Conservation (phyloP, 495 filamentous ascomycete genomes). For the Trichoderma gamsii region DNA sequence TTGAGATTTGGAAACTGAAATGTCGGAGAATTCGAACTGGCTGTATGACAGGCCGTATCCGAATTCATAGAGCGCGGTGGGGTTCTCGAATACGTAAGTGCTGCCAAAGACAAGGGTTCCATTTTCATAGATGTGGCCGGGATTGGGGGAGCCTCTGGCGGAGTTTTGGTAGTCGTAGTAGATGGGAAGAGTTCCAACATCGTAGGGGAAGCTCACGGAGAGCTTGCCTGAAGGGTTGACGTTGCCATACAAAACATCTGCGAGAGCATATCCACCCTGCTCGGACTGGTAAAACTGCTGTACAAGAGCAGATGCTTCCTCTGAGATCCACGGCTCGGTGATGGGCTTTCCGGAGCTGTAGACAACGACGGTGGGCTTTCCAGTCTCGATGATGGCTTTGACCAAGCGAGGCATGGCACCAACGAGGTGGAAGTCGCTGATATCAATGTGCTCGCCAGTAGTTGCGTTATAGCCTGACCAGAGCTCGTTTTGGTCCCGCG, state of each 20-base stretch:
- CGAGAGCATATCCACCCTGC: conserved; percentile 70
- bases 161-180: conserved; percentile 70
- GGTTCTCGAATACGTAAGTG: conserved; percentile 56
- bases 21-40: conserved; percentile 48
- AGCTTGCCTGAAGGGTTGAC: conserved; percentile 71
- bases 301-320: conserved; percentile 51
- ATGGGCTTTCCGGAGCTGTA: conserved; percentile 65
- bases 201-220: conserved; percentile 52
- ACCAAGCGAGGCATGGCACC: conserved; percentile 64
- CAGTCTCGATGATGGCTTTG: conserved; percentile 55
- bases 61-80: conserved; percentile 57
- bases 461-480: conserved; percentile 65
- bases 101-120: conserved; percentile 59
- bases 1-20: conserved; percentile 40
- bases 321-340: conserved; percentile 61
- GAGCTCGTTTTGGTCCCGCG: conserved; percentile 59
- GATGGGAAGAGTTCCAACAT: conserved; percentile 58
- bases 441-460: conserved; percentile 67
- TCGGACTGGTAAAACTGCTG: conserved; percentile 71
- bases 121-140: conserved; percentile 44
- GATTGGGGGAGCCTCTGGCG: conserved; percentile 45
- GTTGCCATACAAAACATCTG: conserved; percentile 75
- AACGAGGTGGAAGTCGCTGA: conserved; percentile 54
- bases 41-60: conserved; percentile 65
- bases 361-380: conserved; percentile 62